Evolutionary conservation across 371 early-diverging fungal species (phyloP).

Genomic region (Circinella minor): DNA sequence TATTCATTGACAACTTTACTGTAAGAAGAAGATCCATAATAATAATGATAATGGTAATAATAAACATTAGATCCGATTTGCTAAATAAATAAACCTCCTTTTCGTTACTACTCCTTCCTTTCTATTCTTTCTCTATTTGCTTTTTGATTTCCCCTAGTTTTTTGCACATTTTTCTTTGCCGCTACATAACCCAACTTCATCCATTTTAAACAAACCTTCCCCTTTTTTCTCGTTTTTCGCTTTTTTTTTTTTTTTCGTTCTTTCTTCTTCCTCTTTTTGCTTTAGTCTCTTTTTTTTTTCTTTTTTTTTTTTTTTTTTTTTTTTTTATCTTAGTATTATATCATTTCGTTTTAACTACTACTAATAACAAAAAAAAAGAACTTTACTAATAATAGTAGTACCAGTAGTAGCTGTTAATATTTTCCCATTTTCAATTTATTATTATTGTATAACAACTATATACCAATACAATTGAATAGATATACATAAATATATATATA

Average conservation of each 20-base stretch:
- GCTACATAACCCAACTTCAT: neutral
- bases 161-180: constrained; percentile 15
- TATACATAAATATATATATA: neutral
- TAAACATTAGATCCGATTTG: constrained; percentile 9
- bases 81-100: constrained; percentile 2
- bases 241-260: constrained; percentile 1
- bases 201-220: neutral
- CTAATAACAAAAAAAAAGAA: neutral
- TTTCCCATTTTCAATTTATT: too few species aligned
- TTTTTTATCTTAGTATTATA: neutral
- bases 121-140: too few species aligned
- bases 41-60: neutral
- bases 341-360: neutral
- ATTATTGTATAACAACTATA: too few species aligned
- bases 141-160: constrained; percentile 2
- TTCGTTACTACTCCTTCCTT: constrained; percentile 8
- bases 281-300: neutral
- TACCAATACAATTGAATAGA: too few species aligned
- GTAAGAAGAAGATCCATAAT: too few species aligned
- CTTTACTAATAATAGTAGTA: too few species aligned
- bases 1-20: too few species aligned
- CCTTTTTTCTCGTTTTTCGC: neutral
- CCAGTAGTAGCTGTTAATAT: too few species aligned
- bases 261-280: constrained; percentile 8
- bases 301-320: constrained; percentile 12